A percentile compares a stretch with the other conserved stretches of the same genome.
Evolutionary conservation across 2,329 filamentous ascomycete genomes (phyloP).

Genomic region (Diaporthe amygdali): DNA sequence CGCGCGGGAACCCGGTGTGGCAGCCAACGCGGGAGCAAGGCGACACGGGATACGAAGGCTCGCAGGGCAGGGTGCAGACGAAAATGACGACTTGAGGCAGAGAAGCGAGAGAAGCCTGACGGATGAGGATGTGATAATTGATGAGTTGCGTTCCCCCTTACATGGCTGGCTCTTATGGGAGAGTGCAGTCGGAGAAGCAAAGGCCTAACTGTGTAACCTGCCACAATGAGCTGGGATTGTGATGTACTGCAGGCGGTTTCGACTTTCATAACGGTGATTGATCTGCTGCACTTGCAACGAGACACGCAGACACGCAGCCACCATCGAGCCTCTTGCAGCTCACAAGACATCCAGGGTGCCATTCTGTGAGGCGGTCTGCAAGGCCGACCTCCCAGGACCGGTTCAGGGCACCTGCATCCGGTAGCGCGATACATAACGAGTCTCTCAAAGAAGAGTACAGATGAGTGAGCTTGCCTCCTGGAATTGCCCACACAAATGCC

Average conservation of each 20-base stretch:
- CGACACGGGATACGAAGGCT: slow-evolving; percentile 4
- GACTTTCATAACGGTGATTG: slow-evolving; percentile 7
- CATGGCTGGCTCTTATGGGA: slow-evolving; percentile 14
- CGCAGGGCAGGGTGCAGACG: slow-evolving; percentile 1
- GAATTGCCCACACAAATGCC: background rate
- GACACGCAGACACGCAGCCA: slow-evolving; percentile 11
- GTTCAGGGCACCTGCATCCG: slow-evolving; percentile 6
- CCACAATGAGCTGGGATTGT: background rate
- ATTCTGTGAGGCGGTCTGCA: slow-evolving; percentile 15
- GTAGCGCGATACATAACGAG: background rate
- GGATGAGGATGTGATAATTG: slow-evolving; percentile 16
- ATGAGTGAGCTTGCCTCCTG: background rate
- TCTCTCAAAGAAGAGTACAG: background rate
- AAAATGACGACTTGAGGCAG: slow-evolving; percentile 17
- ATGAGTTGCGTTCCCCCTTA: slow-evolving; percentile 17
- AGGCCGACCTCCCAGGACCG: background rate
- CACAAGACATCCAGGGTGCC: slow-evolving; percentile 1
- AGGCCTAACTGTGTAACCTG: background rate
- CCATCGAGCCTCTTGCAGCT: slow-evolving; percentile 4
- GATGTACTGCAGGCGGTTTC: slow-evolving; percentile 2
- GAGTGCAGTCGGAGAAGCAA: slow-evolving; percentile 18
- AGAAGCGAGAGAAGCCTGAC: background rate
- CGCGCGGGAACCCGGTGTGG: background rate
- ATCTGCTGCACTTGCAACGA: slow-evolving; percentile 7
- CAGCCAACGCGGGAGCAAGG: slow-evolving; percentile 2